Base-by-base conservation (phyloP, 345 rosid genomes). In the Reutealis trisperma region DNA sequence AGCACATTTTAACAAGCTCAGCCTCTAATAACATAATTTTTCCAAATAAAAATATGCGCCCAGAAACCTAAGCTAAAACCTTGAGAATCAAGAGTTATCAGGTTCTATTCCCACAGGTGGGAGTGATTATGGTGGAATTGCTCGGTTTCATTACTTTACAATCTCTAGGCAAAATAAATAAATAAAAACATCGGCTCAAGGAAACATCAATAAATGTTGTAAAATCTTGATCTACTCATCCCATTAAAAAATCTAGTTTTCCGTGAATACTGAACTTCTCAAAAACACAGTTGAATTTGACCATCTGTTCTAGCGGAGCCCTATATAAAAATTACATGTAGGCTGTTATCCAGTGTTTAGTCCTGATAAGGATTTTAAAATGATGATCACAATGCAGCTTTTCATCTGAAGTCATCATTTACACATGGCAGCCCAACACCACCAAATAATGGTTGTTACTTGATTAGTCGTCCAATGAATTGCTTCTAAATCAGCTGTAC, bases 401-500 rank as follows among this genome's bases (percentile, higher is more conserved):
- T 18, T 5, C 1, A 54, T 12, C 59, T 44, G 15, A 5, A 41
- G 16, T 15, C 8, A 18, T 7, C 14, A 25, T 8, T 13, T 47
- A 27, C 59, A 49, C 41, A 21, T 25, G 58, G 22, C 41, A 47
- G 41, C 54, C 27, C 41, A 24, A 47, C 37, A 47, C 30, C n/a
- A 41, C n/a, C 14, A 45, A 67, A 45, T 0, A 47, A 67, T 4
- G 19, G 52, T 47, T 14, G 16, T 52, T 52, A 47, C 51, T 47
- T 8, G 14, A 47, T 47, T 22, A 30, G 8, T 19, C 44, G 37
- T 25, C 44, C 44, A 51, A 51, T 27, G 58, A 69, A 30, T 69
- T 75, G 73, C 44, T 14, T 67, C 66, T 57, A 54, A 16, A 32
- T 44, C 45, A 63, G 34, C 57, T 52, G 72, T 71, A 41, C 45